These are phyloP conservation scores for Chalciporus sp. DNA, from an alignment of 1,284 basidiomycete genomes.

Conservation along the genomic window DNA sequence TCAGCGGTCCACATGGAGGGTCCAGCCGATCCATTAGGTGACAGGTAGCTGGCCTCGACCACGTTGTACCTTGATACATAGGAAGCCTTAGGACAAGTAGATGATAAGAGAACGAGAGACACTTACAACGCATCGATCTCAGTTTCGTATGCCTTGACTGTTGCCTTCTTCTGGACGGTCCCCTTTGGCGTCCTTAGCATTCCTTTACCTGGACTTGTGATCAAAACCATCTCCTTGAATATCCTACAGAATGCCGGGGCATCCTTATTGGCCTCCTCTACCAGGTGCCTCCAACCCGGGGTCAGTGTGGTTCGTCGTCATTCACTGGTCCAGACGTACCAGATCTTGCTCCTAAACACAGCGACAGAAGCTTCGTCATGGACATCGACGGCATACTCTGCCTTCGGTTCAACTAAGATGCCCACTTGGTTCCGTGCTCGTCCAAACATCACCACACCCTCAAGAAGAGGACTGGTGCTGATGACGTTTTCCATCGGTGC, in stretches of 20 bases:
- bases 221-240: conserved; percentile 34
- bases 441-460: conserved; percentile 36
- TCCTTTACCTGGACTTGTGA: conserved; percentile 20
- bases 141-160: conserved; percentile 22
- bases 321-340: conserved; percentile 37
- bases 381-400: conserved; percentile 24
- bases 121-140: conserved; percentile 31
- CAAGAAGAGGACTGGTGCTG: conserved; percentile 20
- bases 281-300: no score
- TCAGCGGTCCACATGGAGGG: conserved; percentile 26
- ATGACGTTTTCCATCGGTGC: conserved; percentile 30
- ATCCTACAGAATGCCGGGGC: conserved; percentile 33
- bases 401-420: conserved; percentile 37
- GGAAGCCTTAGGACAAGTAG: no score
- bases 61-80: conserved; percentile 30
- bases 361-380: conserved; percentile 19
- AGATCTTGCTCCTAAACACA: conserved; percentile 31
- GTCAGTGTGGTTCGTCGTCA: no score
- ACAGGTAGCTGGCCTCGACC: conserved; percentile 24
- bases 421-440: conserved; percentile 38
- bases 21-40: conserved; percentile 10
- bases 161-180: conserved; percentile 25
- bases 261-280: conserved; percentile 31
- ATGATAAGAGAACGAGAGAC: no score
- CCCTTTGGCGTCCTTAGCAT: conserved; percentile 28